Evolutionary conservation across 140 eudicot genomes (phyloP).

Genomic region (Oenanthe javanica): DNA sequence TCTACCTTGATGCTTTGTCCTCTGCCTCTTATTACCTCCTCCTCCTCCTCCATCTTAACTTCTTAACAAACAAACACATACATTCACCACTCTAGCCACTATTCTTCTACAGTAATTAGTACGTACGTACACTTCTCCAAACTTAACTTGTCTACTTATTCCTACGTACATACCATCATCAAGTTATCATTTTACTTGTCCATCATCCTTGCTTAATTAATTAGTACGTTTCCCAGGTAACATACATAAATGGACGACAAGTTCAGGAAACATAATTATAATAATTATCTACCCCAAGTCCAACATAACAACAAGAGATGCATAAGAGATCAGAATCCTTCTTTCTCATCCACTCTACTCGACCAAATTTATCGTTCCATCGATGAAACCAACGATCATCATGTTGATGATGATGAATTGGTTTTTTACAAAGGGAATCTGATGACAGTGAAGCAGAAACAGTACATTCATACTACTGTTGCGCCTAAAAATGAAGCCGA

Average conservation of each 20-base stretch:
- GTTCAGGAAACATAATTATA: not conserved
- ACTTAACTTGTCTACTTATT: not conserved
- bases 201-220: not conserved
- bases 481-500: constrained; percentile 14
- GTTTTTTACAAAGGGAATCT: constrained; percentile 16
- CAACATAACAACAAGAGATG: constrained; percentile 11
- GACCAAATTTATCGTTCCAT: constrained; percentile 81
- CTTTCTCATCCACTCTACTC: constrained; percentile 78
- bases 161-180: not conserved
- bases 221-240: not conserved
- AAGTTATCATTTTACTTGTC: too few species aligned
- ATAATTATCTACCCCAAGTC: not conserved
- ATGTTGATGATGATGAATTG: constrained; percentile 18
- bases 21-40: not conserved
- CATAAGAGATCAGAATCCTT: constrained; percentile 28
- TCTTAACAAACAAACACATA: not conserved
- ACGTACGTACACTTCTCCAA: too few species aligned
- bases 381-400: constrained; percentile 27
- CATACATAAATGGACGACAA: not conserved
- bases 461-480: not conserved
- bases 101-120: too few species aligned
- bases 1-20: not conserved
- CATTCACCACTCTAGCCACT: not conserved
- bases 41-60: too few species aligned
- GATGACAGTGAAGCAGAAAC: constrained; percentile 14